Evolutionary conservation across 305 asterid species (phyloP).

Genomic region (Solanum aculeatissimum): DNA sequence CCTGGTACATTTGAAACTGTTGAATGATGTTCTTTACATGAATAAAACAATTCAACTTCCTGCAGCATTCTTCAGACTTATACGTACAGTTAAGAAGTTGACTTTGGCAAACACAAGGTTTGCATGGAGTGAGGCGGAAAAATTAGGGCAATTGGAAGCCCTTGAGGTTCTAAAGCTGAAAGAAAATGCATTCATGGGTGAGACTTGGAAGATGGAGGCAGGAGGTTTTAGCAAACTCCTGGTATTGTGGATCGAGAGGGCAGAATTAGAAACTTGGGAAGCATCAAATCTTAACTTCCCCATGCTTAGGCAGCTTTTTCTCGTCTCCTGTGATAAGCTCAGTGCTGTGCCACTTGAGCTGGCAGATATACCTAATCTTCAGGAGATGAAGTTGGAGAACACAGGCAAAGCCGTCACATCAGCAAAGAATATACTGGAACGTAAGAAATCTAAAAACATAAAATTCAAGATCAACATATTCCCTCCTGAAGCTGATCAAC

Average conservation of each 20-base stretch:
- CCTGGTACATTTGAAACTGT: slow-evolving; percentile 30
- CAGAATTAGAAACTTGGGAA: slow-evolving; percentile 24
- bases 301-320: slow-evolving; percentile 15
- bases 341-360: slow-evolving; percentile 14
- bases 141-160: slow-evolving; percentile 30
- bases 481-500: background rate
- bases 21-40: slow-evolving; percentile 25
- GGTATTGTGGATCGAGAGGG: slow-evolving; percentile 20
- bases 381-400: slow-evolving; percentile 19
- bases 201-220: slow-evolving; percentile 23
- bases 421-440: background rate
- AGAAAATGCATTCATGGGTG: slow-evolving; percentile 33
- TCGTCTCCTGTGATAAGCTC: slow-evolving; percentile 20
- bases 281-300: slow-evolving; percentile 25
- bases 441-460: background rate
- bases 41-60: slow-evolving; percentile 20
- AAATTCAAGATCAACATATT: background rate
- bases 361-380: slow-evolving; percentile 20
- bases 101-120: slow-evolving; percentile 31
- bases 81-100: slow-evolving; percentile 29
- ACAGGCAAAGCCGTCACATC: slow-evolving; percentile 16
- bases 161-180: slow-evolving; percentile 14
- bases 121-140: slow-evolving; percentile 35
- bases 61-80: slow-evolving; percentile 15
- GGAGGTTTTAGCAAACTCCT: slow-evolving; percentile 30